Conservation (phyloP, 1,284 basidiomycete species). For the Marasmius tenuissimus region DNA sequence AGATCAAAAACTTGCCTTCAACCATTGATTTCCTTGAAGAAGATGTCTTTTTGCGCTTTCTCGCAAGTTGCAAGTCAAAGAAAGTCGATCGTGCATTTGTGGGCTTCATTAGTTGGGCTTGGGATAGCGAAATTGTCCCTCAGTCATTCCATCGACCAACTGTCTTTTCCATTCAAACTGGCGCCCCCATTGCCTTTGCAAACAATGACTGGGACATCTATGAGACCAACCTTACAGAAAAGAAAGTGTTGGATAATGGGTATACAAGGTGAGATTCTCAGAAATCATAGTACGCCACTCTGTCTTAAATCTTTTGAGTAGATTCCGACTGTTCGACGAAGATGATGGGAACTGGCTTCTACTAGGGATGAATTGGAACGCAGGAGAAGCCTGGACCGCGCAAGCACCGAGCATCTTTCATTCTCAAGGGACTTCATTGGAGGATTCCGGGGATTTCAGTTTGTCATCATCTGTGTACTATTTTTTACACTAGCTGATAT, state of each 20-base stretch:
- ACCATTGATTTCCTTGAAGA: not conserved
- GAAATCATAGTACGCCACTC: too few species aligned
- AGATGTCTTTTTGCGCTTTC: not conserved
- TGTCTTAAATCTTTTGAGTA: too few species aligned
- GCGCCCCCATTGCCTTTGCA: too few species aligned
- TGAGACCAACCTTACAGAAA: too few species aligned
- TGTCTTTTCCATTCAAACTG: too few species aligned
- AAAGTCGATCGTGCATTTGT: not conserved
- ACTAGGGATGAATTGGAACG: not conserved
- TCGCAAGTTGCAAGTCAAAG: not conserved
- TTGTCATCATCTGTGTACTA: not conserved
- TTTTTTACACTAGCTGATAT: not conserved
- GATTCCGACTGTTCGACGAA: not conserved
- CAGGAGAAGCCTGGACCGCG: not conserved
- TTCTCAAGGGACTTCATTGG: not conserved
- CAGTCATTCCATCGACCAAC: too few species aligned
- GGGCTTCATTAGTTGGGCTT: too few species aligned
- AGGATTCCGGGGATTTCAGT: not conserved
- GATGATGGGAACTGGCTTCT: not conserved
- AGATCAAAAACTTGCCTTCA: not conserved
- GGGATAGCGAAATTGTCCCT: too few species aligned
- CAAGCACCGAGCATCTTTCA: not conserved
- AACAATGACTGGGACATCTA: too few species aligned
- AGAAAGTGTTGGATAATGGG: too few species aligned
- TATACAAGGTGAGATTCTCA: too few species aligned